Conservation (phyloP, 2,329 filamentous ascomycete species). For the Penicillium brasilianum region DNA sequence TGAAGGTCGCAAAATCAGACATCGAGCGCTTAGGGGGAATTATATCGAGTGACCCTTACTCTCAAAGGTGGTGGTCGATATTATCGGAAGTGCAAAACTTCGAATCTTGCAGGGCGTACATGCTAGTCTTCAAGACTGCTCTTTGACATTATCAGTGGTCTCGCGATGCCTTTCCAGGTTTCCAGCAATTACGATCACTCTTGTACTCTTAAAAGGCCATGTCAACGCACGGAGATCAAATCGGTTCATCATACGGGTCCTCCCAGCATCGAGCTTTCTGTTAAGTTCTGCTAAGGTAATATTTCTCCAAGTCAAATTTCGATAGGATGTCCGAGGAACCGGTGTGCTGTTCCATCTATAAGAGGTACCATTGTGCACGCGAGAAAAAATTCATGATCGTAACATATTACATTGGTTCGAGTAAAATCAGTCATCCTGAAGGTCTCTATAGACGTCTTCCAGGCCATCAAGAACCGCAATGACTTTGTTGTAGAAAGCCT, state of each 20-base stretch:
- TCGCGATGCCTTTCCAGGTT: no score
- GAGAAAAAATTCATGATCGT: no score
- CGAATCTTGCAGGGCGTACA: neutral
- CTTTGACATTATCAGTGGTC: neutral
- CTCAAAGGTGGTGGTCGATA: neutral
- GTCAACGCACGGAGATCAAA: neutral
- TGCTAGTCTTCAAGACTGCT: neutral
- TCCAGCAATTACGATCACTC: no score
- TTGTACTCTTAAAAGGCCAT: neutral
- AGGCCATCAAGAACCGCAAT: slow-evolving; percentile 15
- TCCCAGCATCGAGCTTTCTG: neutral
- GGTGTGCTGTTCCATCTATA: no score
- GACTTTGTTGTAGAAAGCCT: slow-evolving; percentile 18
- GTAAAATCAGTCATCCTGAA: slow-evolving; percentile 8
- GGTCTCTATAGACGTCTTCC: slow-evolving; percentile 2
- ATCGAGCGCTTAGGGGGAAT: neutral
- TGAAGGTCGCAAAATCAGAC: neutral
- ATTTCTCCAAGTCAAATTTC: no score
- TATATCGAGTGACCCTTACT: neutral
- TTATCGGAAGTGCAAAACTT: neutral
- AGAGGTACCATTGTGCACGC: no score
- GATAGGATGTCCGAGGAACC: no score
- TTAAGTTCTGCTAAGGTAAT: no score
- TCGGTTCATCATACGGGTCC: neutral
- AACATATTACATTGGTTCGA: no score